Evolutionary conservation across 1,284 basidiomycete genomes (phyloP).

Genomic region (Naganishia cerealis): DNA sequence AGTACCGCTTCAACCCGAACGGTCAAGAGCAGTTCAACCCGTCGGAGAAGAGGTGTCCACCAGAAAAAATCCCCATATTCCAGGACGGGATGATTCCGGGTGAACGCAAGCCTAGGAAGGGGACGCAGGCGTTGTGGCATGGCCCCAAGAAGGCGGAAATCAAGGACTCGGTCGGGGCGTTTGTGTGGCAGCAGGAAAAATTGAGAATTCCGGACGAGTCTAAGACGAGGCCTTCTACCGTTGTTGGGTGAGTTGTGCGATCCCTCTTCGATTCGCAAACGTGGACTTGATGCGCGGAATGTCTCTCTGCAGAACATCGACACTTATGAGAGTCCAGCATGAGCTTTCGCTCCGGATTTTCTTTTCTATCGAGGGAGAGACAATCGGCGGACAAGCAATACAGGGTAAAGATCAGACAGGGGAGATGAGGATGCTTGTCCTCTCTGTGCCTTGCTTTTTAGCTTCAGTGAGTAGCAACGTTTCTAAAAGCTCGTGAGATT

Average conservation of each 20-base stretch:
- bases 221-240: constrained; percentile 22
- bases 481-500: neutral
- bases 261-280: neutral
- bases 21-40: constrained; percentile 15
- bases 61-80: constrained; percentile 10
- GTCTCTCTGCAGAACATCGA: constrained; percentile 7
- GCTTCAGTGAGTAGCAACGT: constrained; percentile 17
- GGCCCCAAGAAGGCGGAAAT: neutral
- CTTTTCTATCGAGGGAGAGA: constrained; percentile 27
- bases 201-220: constrained; percentile 27
- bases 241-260: constrained; percentile 19
- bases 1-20: constrained; percentile 28
- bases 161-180: constrained; percentile 1
- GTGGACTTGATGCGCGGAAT: neutral
- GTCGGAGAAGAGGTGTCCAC: neutral
- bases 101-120: constrained; percentile 10
- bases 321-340: constrained; percentile 26
- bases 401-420: constrained; percentile 14
- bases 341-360: constrained; percentile 19
- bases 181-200: constrained; percentile 23
- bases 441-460: constrained; percentile 19
- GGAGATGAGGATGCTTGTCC: constrained; percentile 31
- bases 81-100: constrained; percentile 14
- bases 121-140: constrained; percentile 10
- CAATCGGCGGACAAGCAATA: constrained; percentile 18